Evolutionary conservation across 768 basidiomycete species (phyloP).

Genomic region (Phallus indusiatus): DNA sequence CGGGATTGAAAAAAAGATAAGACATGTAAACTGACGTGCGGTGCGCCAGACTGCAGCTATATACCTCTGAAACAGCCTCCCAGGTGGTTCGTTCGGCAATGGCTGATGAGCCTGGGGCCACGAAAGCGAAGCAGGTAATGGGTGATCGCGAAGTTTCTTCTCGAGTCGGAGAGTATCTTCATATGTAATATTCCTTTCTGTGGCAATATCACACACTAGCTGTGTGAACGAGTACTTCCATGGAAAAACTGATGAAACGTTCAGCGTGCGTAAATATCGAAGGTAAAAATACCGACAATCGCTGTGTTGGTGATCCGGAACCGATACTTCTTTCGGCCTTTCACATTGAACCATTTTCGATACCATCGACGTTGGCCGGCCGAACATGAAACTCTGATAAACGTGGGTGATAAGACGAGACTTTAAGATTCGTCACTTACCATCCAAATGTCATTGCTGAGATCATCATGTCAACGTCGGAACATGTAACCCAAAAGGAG

Average conservation of each 20-base stretch:
- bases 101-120: background rate
- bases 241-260: background rate
- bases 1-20: background rate
- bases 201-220: background rate
- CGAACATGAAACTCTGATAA: conserved; percentile 9
- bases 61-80: conserved; percentile 2
- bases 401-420: background rate
- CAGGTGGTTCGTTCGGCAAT: conserved; percentile 1
- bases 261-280: background rate
- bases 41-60: conserved; percentile 4
- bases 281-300: background rate
- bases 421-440: background rate
- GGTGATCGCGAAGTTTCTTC: conserved; percentile 1
- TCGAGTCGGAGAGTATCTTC: background rate
- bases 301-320: background rate
- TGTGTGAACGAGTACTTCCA: conserved; percentile 9
- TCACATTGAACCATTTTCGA: background rate
- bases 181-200: background rate
- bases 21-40: background rate
- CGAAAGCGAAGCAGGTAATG: background rate
- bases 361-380: conserved; percentile 7
- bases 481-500: background rate
- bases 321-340: background rate
- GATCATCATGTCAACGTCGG: background rate
- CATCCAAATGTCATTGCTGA: conserved; percentile 6